Conservation (phyloP, 495 filamentous ascomycete genomes). For the Penicillium silybi region DNA sequence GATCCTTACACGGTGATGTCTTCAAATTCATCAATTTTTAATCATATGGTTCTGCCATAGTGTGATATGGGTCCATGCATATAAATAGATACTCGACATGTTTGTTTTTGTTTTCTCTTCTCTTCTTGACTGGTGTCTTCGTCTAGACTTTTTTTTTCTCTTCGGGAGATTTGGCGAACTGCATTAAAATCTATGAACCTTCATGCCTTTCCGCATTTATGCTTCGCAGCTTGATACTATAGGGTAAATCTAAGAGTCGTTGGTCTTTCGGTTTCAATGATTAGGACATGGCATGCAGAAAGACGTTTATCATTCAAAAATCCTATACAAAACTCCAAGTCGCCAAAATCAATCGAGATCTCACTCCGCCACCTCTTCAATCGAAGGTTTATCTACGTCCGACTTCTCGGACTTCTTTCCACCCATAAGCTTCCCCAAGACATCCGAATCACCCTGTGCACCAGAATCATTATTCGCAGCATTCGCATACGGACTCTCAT, state of each 20-base stretch:
- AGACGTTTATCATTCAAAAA: no score
- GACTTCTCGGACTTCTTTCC: slow-evolving; percentile 23
- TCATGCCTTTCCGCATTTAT: slow-evolving; percentile 3
- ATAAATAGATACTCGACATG: slow-evolving; percentile 26
- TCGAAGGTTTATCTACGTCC: slow-evolving; percentile 34
- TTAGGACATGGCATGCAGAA: neutral
- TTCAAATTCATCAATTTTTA: slow-evolving; percentile 25
- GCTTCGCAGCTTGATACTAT: neutral
- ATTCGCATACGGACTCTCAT: slow-evolving; percentile 6
- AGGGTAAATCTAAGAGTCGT: neutral
- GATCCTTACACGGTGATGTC: slow-evolving; percentile 14
- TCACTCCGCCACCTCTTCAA: slow-evolving; percentile 40
- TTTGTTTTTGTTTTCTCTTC: slow-evolving; percentile 6
- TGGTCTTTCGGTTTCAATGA: neutral
- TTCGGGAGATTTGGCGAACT: slow-evolving; percentile 3
- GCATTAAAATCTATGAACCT: slow-evolving; percentile 4
- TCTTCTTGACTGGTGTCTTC: slow-evolving; percentile 9
- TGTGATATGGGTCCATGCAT: slow-evolving; percentile 31
- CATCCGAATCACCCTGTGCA: slow-evolving; percentile 26
- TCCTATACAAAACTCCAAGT: neutral
- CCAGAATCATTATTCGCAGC: slow-evolving; percentile 6
- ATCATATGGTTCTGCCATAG: slow-evolving; percentile 21
- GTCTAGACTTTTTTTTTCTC: slow-evolving; percentile 20
- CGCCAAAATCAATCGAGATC: neutral
- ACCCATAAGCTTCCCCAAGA: slow-evolving; percentile 41